Evolutionary conservation across 179 eudicot genomes (phyloP).

Genomic region (Nepenthes alata): DNA sequence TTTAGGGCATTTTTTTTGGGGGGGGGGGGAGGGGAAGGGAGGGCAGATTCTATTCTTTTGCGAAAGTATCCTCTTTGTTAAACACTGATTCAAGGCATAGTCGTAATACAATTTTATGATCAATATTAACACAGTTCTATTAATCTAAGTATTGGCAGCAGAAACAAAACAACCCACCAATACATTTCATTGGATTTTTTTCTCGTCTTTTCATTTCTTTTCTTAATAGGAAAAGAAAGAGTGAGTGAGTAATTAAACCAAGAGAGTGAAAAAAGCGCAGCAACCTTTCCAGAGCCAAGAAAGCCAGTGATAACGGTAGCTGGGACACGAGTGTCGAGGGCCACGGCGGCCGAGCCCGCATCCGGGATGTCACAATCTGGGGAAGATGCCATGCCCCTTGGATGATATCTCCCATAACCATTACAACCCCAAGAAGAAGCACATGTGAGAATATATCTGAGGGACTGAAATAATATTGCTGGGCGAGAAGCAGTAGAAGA

Average conservation of each 20-base stretch:
- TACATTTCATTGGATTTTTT: too few relatives aligned
- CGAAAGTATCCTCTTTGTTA: too few relatives aligned
- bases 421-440: neutral
- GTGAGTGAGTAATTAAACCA: too few relatives aligned
- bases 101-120: too few relatives aligned
- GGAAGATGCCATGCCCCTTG: constrained; percentile 29
- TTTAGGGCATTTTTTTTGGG: too few relatives aligned
- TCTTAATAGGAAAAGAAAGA: too few relatives aligned
- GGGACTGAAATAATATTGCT: neutral
- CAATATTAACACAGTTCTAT: too few relatives aligned
- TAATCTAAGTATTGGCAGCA: neutral
- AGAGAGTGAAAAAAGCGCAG: neutral
- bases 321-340: constrained; percentile 63
- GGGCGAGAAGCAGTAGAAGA: constrained; percentile 1
- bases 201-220: too few relatives aligned
- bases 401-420: neutral
- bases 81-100: too few relatives aligned
- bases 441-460: constrained; percentile 4
- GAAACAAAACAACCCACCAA: too few relatives aligned
- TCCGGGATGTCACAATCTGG: constrained; percentile 24
- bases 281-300: constrained; percentile 96
- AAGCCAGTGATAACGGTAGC: constrained; percentile 90
- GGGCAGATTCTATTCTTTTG: too few relatives aligned
- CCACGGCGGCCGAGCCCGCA: constrained; percentile 31
- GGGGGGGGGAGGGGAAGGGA: too few relatives aligned